Evolutionary conservation across 148 eudicot genomes (phyloP), one percentile per base, ranked within the genome.

Genomic region (Pharnaceum exiguum): DNA sequence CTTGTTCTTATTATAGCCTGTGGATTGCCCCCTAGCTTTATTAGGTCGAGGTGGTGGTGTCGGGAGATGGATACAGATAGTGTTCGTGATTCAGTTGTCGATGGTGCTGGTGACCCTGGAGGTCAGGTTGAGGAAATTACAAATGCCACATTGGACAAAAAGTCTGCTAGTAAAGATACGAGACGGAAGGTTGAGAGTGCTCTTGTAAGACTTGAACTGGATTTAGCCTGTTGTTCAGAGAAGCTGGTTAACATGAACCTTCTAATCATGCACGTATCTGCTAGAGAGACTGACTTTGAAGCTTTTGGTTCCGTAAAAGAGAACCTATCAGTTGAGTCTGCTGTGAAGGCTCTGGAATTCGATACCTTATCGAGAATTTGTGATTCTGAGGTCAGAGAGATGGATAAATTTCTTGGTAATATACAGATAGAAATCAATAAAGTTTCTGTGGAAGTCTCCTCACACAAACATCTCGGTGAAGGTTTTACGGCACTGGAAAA

Each of bases 241-340:
- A 94, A 86, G 72, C 74, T 89, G 66, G 77, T 71, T 61, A 94
- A 89, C 73, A 76, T 94, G 70, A 78, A 77, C 71, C 47, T 84
- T 49, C 79, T 89, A 16, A 82, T 84, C 71, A 67, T 89, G 85
- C 89, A 82, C 57, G 89, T 94, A 65, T 83, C 82, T 26, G 75
- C 74, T 19, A 94, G 82, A 59, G 99, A 86, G 73, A 73, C 67
- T 68, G 90, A 89, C 60, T 79, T 83, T 68, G 99, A 89, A 80
- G 76, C 84, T 39, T 84, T 80, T 67, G 59, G 64, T 42, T 54
- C 49, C 10, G 85, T 62, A 33, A 62, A 70, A 53, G 87, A 78
- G 26, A 65, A 69, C 22, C 27, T 19, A 19, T 37, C 30, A 42
- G 69, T 71, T 52, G 79, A 66, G 57, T 62, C 76, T 60, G 64